phyloP scores from a whole-genome alignment of 2,329 filamentous ascomycete genomes.

The Monosporascus sp. region DNA sequence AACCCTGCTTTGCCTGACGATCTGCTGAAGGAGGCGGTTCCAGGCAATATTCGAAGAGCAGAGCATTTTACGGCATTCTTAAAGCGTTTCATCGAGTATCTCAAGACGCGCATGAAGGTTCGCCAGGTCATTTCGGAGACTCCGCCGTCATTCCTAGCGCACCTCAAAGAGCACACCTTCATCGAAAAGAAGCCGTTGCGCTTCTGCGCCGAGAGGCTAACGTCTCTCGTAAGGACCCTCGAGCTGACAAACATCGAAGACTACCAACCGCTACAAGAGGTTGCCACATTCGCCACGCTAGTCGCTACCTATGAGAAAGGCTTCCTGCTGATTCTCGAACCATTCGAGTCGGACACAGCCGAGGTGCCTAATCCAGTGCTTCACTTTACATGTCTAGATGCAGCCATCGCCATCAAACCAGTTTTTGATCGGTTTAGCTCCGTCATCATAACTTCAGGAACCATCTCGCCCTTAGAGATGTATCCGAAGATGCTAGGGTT shows the following conservation, averaged over 20 bases:
- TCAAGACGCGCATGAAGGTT: conserved; percentile 98
- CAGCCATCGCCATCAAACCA: conserved; percentile 94
- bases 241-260: conserved; percentile 98
- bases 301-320: conserved; percentile 96
- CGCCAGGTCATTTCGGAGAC: conserved; percentile 96
- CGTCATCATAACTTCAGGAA: conserved; percentile 97
- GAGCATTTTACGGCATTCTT: conserved; percentile 95
- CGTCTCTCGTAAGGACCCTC: conserved; percentile 87
- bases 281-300: conserved; percentile 93
- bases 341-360: conserved; percentile 90
- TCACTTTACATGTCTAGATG: conserved; percentile 94
- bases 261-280: conserved; percentile 93
- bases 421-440: conserved; percentile 97
- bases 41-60: conserved; percentile 90
- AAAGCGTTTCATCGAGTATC: conserved; percentile 94
- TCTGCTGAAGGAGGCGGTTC: conserved; percentile 88
- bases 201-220: conserved; percentile 92
- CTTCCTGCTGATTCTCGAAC: conserved; percentile 93
- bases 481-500: conserved; percentile 99
- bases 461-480: conserved; percentile 95
- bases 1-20: conserved; percentile 95
- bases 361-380: conserved; percentile 95
- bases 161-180: conserved; percentile 92
- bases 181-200: conserved; percentile 93
- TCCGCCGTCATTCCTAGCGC: conserved; percentile 84